Evolutionary conservation across 768 basidiomycete species (phyloP), one percentile per base, ranked within the genome.

Genomic region (Lactarius quietus): DNA sequence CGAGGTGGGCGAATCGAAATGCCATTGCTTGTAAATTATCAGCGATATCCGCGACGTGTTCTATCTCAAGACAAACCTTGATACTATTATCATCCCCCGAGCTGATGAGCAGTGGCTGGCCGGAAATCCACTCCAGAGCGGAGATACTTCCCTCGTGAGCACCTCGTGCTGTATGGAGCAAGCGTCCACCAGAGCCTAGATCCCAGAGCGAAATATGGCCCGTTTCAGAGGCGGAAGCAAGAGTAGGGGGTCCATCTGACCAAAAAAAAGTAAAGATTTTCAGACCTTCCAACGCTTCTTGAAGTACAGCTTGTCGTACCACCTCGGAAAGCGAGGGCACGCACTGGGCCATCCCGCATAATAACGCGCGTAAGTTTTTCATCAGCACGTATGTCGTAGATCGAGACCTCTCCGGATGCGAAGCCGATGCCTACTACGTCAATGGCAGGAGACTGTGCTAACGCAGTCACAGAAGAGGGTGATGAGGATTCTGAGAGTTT

Each of bases 191-290:
- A 57, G 86, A 81, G 66, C 91, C 88, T 38, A 99, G 80, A 73
- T 98, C 95, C 93, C 95, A 99, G 15, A 98, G 75, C 2, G 95
- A 94, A 28, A 99, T 84, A 70, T 95, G 89, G 1, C 97, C 97
- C 1, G 83, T 81, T 10, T 93, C 87, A 1, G 93, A 94, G 7
- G 90, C 89, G 23, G 92, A 90, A 0, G 95, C 95, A 29, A 98
- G 84, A 18, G 94, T 85, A 9, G 93, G 89, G 33, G 95, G 88
- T 29, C 90, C 92, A 72, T 98, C 94, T 94, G 52, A 69, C 38
- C 61, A 60, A 59, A 17, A 69, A 1, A 23, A 7, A 20, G 17
- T 17, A 41, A n/a, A n/a, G n/a, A n/a, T 20, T 20, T 20, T 38
- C 31, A 51, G 53, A 55, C 35, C 26, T 17, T 43, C 26, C 3